Evolutionary conservation across 2,329 filamentous ascomycete species (phyloP).

Genomic region (Aspergillus sp.): DNA sequence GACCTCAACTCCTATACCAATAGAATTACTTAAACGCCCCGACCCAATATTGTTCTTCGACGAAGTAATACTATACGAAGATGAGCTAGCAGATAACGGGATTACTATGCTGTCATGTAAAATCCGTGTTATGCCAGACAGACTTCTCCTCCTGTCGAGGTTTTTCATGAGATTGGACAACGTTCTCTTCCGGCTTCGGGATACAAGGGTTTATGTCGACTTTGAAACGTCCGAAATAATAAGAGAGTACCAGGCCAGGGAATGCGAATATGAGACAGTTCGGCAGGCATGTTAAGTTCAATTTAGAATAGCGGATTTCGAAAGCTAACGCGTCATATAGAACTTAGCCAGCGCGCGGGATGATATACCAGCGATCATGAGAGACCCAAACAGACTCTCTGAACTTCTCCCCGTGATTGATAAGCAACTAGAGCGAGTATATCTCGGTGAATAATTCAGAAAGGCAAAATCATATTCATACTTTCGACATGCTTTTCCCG

Average conservation of each 20-base stretch:
- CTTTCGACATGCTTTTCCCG: background rate
- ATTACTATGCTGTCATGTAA: constrained; percentile 90
- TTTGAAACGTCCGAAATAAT: constrained; percentile 77
- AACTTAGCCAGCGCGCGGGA: constrained; percentile 61
- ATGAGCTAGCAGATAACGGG: constrained; percentile 96
- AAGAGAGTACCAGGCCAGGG: constrained; percentile 85
- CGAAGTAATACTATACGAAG: constrained; percentile 93
- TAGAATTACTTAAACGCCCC: constrained; percentile 80
- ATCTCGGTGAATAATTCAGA: constrained; percentile 19
- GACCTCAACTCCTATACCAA: constrained; percentile 65
- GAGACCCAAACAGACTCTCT: constrained; percentile 76
- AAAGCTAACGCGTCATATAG: constrained; percentile 26
- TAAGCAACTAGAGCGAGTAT: constrained; percentile 60
- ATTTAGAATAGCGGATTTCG: background rate
- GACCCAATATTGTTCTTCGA: constrained; percentile 97
- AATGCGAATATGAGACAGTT: constrained; percentile 76
- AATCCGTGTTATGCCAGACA: constrained; percentile 84
- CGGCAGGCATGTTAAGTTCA: constrained; percentile 58
- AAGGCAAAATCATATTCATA: background rate
- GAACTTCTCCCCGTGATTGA: constrained; percentile 71
- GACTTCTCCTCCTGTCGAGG: constrained; percentile 79
- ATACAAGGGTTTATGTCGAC: constrained; percentile 90
- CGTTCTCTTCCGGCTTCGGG: constrained; percentile 81
- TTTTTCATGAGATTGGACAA: constrained; percentile 93
- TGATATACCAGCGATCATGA: constrained; percentile 72